phyloP scores from a whole-genome alignment of 2,329 filamentous ascomycete genomes.

The Penicillium sumatraense region DNA sequence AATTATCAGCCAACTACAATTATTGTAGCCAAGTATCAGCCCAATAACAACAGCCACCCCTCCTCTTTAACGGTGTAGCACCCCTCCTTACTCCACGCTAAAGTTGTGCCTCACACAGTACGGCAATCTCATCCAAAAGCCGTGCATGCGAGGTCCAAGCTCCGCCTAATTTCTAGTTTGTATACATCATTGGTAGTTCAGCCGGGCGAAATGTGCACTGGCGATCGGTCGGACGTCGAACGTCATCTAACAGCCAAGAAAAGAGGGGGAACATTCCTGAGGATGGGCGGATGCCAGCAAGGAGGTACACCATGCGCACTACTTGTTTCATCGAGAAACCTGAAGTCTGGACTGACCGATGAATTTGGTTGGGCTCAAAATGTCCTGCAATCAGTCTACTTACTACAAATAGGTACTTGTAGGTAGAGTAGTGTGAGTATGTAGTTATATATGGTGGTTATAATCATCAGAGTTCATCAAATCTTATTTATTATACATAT shows the following conservation, averaged over 20 bases:
- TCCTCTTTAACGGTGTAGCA: slow-evolving; percentile 13
- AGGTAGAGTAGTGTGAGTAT: too few relatives aligned
- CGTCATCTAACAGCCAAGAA: slow-evolving; percentile 22
- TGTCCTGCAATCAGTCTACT: too few relatives aligned
- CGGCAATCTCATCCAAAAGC: slow-evolving; percentile 1
- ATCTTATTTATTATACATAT: slow-evolving; percentile 4
- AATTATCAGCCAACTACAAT: not conserved
- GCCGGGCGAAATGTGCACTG: not conserved
- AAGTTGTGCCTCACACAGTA: not conserved
- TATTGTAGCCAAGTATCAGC: not conserved
- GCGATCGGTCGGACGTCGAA: slow-evolving; percentile 16
- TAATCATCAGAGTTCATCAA: slow-evolving; percentile 1
- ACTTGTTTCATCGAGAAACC: slow-evolving; percentile 7
- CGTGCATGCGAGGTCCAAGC: slow-evolving; percentile 18
- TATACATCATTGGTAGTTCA: slow-evolving; percentile 15
- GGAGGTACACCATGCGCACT: slow-evolving; percentile 10
- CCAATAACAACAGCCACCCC: not conserved
- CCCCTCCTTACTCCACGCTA: slow-evolving; percentile 16
- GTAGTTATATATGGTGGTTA: too few relatives aligned
- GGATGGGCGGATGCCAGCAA: slow-evolving; percentile 11
- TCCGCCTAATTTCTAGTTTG: not conserved
- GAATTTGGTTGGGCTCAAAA: too few relatives aligned
- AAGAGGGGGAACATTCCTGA: slow-evolving; percentile 18
- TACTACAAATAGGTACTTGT: too few relatives aligned
- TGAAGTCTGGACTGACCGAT: too few relatives aligned